phyloP scores from a whole-genome alignment of 495 filamentous ascomycete genomes.

The Penicillium silybi region DNA sequence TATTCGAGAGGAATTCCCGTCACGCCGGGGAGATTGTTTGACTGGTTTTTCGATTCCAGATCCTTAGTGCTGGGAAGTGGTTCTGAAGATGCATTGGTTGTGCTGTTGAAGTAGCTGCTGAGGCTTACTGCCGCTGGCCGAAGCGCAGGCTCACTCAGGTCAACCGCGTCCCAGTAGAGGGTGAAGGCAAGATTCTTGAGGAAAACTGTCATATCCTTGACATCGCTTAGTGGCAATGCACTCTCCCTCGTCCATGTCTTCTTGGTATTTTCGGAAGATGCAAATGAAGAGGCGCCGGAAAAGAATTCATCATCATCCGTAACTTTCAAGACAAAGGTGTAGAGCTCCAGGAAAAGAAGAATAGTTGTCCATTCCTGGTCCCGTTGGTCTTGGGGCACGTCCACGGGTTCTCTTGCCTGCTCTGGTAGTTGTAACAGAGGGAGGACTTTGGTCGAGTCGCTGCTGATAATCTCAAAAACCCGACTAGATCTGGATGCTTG shows the following conservation, averaged over 20 bases:
- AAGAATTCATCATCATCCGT: slow-evolving; percentile 81
- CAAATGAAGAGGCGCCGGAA: slow-evolving; percentile 37
- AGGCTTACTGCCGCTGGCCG: slow-evolving; percentile 45
- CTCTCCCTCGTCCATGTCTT: slow-evolving; percentile 58
- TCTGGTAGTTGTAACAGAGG: slow-evolving; percentile 46
- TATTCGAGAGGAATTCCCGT: slow-evolving; percentile 74
- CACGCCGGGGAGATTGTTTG: slow-evolving; percentile 51
- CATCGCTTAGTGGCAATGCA: slow-evolving; percentile 63
- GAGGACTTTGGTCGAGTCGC: slow-evolving; percentile 55
- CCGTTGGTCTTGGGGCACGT: slow-evolving; percentile 27
- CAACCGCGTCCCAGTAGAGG: slow-evolving; percentile 76
- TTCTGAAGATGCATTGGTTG: slow-evolving; percentile 13
- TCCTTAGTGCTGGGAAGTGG: slow-evolving; percentile 27
- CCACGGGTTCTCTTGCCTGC: slow-evolving; percentile 15
- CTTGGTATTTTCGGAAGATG: slow-evolving; percentile 29
- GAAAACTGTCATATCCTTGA: slow-evolving; percentile 74
- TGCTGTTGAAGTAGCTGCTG: slow-evolving; percentile 52
- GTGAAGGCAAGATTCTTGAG: slow-evolving; percentile 91
- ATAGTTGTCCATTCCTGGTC: slow-evolving; percentile 85
- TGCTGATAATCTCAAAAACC: slow-evolving; percentile 61
- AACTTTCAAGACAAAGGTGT: slow-evolving; percentile 83
- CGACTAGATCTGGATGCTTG: slow-evolving; percentile 62
- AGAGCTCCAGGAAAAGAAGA: slow-evolving; percentile 88
- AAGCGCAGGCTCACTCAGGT: slow-evolving; percentile 54
- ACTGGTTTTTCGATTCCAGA: slow-evolving; percentile 33